Conservation (phyloP, 2,329 filamentous ascomycete genomes). For the Ceratocystis papillata region DNA sequence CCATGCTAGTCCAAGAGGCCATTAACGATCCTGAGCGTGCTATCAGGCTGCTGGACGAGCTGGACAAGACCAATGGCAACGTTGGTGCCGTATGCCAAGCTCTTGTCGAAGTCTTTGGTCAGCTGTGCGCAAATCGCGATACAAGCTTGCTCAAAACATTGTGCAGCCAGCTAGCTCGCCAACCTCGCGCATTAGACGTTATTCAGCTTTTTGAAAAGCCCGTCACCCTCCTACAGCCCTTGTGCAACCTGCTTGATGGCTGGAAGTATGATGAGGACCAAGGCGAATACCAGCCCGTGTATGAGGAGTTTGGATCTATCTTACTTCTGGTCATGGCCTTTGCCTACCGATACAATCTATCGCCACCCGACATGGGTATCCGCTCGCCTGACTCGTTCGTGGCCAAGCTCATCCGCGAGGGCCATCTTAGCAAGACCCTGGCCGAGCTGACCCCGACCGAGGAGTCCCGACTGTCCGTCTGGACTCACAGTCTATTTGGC, state of each 20-base stretch:
- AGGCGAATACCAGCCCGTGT: conserved; percentile 72
- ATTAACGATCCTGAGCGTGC: conserved; percentile 63
- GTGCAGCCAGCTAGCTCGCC: conserved; percentile 62
- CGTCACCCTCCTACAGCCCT: conserved; percentile 56
- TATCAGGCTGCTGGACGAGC: conserved; percentile 64
- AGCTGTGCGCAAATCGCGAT: conserved; percentile 60
- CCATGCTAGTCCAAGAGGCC: conserved; percentile 67
- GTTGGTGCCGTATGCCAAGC: conserved; percentile 75
- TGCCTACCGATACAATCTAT: conserved; percentile 62
- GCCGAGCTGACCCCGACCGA: conserved; percentile 55
- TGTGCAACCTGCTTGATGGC: conserved; percentile 64
- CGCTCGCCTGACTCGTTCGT: conserved; percentile 54
- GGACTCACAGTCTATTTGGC: conserved; percentile 69
- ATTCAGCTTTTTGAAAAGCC: conserved; percentile 65
- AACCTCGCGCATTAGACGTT: conserved; percentile 61
- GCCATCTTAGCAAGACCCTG: conserved; percentile 45
- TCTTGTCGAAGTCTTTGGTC: conserved; percentile 58
- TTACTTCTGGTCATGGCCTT: conserved; percentile 63
- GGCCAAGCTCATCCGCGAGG: conserved; percentile 51
- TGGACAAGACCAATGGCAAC: conserved; percentile 87
- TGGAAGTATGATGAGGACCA: conserved; percentile 79
- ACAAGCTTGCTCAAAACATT: conserved; percentile 69
- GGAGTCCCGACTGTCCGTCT: conserved; percentile 55
- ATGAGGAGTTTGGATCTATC: conserved; percentile 74
- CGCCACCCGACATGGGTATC: conserved; percentile 52